A percentile compares a stretch with the other conserved stretches of the same genome.
These are phyloP conservation scores for Globisporangium canariense DNA, from an alignment of 352 stramenopile species.

Conservation along the genomic window DNA sequence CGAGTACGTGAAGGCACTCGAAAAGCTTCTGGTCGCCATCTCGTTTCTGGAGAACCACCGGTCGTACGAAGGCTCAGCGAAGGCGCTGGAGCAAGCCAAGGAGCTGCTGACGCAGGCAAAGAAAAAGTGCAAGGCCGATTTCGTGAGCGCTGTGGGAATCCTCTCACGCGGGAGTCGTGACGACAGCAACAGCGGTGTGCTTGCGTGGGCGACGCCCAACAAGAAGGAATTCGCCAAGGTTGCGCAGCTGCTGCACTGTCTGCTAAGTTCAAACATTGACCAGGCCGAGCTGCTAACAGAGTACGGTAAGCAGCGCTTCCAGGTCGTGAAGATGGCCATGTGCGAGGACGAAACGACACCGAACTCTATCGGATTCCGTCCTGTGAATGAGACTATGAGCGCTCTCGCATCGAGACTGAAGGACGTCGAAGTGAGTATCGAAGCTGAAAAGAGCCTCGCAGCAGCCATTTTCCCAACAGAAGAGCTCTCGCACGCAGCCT, in stretches of 20 bases:
- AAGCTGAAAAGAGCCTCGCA: constrained; percentile 54
- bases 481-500: constrained; percentile 58
- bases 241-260: constrained; percentile 55
- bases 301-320: constrained; percentile 69
- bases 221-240: constrained; percentile 51
- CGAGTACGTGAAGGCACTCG: constrained; percentile 58
- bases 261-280: constrained; percentile 54
- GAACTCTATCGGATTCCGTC: constrained; percentile 38
- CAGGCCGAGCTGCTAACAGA: constrained; percentile 49
- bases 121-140: constrained; percentile 65
- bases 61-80: constrained; percentile 69
- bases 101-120: constrained; percentile 58
- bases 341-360: constrained; percentile 23
- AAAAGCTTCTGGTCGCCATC: constrained; percentile 67
- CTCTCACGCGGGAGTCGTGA: constrained; percentile 46
- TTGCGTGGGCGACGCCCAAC: constrained; percentile 47
- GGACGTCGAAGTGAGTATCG: constrained; percentile 55
- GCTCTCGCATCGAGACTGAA: constrained; percentile 32
- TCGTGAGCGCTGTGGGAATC: constrained; percentile 64
- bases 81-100: constrained; percentile 62
- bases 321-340: constrained; percentile 55
- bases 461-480: constrained; percentile 53
- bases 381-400: constrained; percentile 22
- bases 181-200: constrained; percentile 13
- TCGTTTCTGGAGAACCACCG: constrained; percentile 66